Conservation (phyloP, 75 land plant genomes). For the Gnetum montanum region DNA sequence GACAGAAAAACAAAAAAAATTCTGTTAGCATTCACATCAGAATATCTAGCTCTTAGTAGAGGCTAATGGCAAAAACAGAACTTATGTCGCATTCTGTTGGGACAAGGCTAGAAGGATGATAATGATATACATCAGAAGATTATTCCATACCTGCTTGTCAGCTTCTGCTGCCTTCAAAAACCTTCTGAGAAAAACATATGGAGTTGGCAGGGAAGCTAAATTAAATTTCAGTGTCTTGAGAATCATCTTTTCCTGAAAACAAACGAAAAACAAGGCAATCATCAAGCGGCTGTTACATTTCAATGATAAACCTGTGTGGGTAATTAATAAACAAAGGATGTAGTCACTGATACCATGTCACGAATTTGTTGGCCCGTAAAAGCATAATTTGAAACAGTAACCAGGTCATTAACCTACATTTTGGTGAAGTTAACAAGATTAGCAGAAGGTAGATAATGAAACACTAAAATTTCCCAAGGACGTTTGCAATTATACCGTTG, state of each 20-base stretch:
- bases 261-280: background rate
- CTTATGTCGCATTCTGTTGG: too few relatives aligned
- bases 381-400: constrained; percentile 47
- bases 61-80: too few relatives aligned
- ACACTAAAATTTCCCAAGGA: background rate
- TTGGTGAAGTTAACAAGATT: background rate
- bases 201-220: constrained; percentile 66
- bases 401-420: constrained; percentile 38
- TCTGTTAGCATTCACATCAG: too few relatives aligned
- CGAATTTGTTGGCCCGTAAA: constrained; percentile 61
- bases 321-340: too few relatives aligned
- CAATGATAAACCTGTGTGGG: too few relatives aligned
- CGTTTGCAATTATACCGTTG: too few relatives aligned
- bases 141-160: constrained; percentile 52
- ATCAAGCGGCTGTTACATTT: too few relatives aligned
- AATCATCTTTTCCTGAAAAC: constrained; percentile 59
- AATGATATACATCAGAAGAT: too few relatives aligned
- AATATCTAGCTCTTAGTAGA: too few relatives aligned
- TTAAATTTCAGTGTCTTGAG: constrained; percentile 56
- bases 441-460: background rate
- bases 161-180: constrained; percentile 79
- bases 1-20: background rate
- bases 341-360: constrained; percentile 38
- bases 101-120: too few relatives aligned
- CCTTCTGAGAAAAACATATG: constrained; percentile 73